These are phyloP conservation scores for Cystobasidium slooffiae DNA, from an alignment of 1,284 basidiomycete species.

Conservation along the genomic window DNA sequence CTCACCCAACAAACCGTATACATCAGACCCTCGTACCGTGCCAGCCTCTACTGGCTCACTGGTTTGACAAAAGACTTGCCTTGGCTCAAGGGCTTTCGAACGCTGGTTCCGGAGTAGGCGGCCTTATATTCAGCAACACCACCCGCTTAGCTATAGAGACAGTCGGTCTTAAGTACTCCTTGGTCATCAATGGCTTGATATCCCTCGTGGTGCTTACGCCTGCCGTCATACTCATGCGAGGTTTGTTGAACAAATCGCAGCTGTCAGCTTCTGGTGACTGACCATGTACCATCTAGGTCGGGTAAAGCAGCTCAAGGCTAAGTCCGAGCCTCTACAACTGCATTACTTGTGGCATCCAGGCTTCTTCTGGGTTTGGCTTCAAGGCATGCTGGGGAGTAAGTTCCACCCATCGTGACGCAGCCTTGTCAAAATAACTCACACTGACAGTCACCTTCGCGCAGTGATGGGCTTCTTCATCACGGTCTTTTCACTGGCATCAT, in stretches of 20 bases:
- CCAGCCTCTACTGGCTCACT: slow-evolving; percentile 48
- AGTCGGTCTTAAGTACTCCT: slow-evolving; percentile 56
- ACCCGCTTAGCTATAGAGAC: slow-evolving; percentile 55
- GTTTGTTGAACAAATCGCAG: slow-evolving; percentile 44
- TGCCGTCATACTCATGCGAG: slow-evolving; percentile 55
- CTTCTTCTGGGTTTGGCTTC: slow-evolving; percentile 53
- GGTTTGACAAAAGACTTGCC: slow-evolving; percentile 56
- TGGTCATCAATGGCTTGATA: slow-evolving; percentile 58
- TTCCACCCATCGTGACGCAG: not conserved
- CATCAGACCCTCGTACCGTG: slow-evolving; percentile 29
- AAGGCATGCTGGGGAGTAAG: slow-evolving; percentile 47
- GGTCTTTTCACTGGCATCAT: slow-evolving; percentile 60
- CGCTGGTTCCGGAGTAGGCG: slow-evolving; percentile 57
- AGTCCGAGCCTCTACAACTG: slow-evolving; percentile 52
- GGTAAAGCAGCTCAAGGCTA: slow-evolving; percentile 37
- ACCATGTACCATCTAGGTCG: slow-evolving; percentile 20
- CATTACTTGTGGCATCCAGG: slow-evolving; percentile 53
- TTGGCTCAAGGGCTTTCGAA: slow-evolving; percentile 55
- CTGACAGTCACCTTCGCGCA: slow-evolving; percentile 10
- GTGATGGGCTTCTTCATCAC: slow-evolving; percentile 59
- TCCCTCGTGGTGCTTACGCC: slow-evolving; percentile 56
- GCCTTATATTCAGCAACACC: slow-evolving; percentile 56
- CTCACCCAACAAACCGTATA: not conserved
- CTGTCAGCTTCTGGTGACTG: not conserved
- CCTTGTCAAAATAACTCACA: not conserved